Base-by-base conservation (phyloP, 176 grass and related monocot species). In the Musa schizocarpa region DNA sequence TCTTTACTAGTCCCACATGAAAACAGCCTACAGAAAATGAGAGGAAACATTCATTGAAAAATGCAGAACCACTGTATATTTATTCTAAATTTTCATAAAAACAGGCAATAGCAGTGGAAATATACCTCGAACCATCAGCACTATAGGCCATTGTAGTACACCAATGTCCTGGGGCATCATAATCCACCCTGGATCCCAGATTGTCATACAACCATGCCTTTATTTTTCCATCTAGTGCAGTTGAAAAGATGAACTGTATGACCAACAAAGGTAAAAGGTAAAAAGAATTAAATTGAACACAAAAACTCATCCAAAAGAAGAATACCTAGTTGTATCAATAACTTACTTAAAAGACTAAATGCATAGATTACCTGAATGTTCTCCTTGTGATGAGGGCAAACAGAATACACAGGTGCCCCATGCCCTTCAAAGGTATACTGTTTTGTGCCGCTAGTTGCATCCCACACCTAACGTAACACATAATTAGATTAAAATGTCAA, bases 111-210 rank as follows among this genome's bases (percentile, higher is more conserved):
- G 4, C 2, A 7, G n/a, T 9, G 48, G 63, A 74, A 75, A 69
- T 24, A 21, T 50, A 94, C 95, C 96, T 99, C 74, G 88, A 84
- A 80, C 96, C 96, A 86, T 99, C 96, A 10, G 91, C 91, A 21
- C 96, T 99, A 81, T 99, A 99, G 74, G 96, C 91, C 96, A 99
- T 99, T 78, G 96, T 99, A n/a, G 96, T 99, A 72, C 96, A 99
- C 91, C 96, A 99, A 78, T 87, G 96, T 50, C 96, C 96, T 64
- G 96, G 96, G 17, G 96, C 96, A 81, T 99, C 96, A 84, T 99
- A 99, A 85, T 99, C 96, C 75, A 99, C 96, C 85, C 96, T 91
- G 64, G 96, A 99, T 72, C 96, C 96, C 79, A 95, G 82, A 86
- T 89, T 92, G 80, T 99, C 96, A 88, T 99, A 99, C 26, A 99